Base-by-base conservation (phyloP, 2,329 filamentous ascomycete genomes). In the Penicillium vulpinum region DNA sequence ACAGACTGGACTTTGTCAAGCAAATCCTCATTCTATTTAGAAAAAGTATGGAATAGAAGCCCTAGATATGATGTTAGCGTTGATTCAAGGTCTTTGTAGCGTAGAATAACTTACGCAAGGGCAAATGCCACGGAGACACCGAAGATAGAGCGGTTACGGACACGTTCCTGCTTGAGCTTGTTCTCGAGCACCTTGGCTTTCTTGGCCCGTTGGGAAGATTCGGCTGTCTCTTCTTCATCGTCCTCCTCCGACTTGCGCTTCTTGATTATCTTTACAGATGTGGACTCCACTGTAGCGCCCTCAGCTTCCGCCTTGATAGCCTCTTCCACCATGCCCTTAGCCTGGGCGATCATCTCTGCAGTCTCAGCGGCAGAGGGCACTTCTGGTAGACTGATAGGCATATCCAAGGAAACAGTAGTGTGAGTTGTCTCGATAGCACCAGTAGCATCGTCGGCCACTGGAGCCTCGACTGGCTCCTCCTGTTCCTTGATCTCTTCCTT, bases 111-210 rank as follows among this genome's bases (percentile, higher is more conserved):
- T 80, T 85, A 97, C 94, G 92, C 92, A 74, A 97, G 84, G 56
- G 90, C 91, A 73, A 97, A 83, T 45, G 91, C 94, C 56, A 91
- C 91, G 61, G 88, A 90, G 51, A 97, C 85, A 57, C 94, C 93
- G 61, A 96, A 83, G 59, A 96, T 80, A 45, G 94, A 91, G 70
- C 92, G 86, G 75, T 88, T 91, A 77, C 91, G 88, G 63, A 97
- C 91, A 70, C 87, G 89, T 77, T 95, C 89, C 78, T 91, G 92
- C 75, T 88, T 88, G 64, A 95, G 74, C 75, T 94, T 88, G 43
- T 89, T 84, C 72, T 94, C 89, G 1, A 91, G 71, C 15, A 77
- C 74, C 68, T 75, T 89, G 39, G 84, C 85, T 71, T 88, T 91
- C 85, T 97, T 97, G 7, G 76, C 75, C 16, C 73, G 86, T 58